Evolutionary conservation across 345 rosid genomes (phyloP).

Genomic region (Moricandia moricandioides): DNA sequence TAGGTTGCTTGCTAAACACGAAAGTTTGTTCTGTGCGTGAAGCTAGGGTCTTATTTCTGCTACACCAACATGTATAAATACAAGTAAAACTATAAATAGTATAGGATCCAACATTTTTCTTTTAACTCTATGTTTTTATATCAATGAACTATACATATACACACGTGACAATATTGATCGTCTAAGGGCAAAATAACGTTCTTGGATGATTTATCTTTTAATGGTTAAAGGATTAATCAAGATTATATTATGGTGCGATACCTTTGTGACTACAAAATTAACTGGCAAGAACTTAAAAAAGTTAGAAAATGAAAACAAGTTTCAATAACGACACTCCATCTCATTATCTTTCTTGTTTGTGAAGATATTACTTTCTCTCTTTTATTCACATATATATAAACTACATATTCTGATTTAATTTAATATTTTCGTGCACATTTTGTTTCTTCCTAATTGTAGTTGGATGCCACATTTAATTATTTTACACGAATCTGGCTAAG

Average conservation of each 20-base stretch:
- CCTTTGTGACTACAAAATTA: slow-evolving; percentile 5
- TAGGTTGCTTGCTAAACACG: slow-evolving; percentile 36
- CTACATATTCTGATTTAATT: not conserved
- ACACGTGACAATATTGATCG: not conserved
- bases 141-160: not conserved
- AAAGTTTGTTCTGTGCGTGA: slow-evolving; percentile 37
- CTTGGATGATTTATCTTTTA: not conserved
- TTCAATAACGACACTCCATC: slow-evolving; percentile 39
- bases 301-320: slow-evolving; percentile 7
- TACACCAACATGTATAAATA: slow-evolving; percentile 13
- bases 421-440: not conserved
- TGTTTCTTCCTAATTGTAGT: not conserved
- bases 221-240: not conserved
- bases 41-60: slow-evolving; percentile 21
- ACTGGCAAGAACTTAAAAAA: not conserved
- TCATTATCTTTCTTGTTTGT: slow-evolving; percentile 30
- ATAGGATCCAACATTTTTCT: not conserved
- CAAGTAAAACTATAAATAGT: slow-evolving; percentile 3
- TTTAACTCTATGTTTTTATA: not conserved
- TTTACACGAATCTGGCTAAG: not conserved
- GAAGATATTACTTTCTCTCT: slow-evolving; percentile 27
- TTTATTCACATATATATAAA: slow-evolving; percentile 1
- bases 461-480: not conserved
- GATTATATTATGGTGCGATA: slow-evolving; percentile 6
- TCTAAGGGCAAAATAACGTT: not conserved